phyloP scores from a whole-genome alignment of 306 rosid genomes.

The Herpetospermum pedunculosum region DNA sequence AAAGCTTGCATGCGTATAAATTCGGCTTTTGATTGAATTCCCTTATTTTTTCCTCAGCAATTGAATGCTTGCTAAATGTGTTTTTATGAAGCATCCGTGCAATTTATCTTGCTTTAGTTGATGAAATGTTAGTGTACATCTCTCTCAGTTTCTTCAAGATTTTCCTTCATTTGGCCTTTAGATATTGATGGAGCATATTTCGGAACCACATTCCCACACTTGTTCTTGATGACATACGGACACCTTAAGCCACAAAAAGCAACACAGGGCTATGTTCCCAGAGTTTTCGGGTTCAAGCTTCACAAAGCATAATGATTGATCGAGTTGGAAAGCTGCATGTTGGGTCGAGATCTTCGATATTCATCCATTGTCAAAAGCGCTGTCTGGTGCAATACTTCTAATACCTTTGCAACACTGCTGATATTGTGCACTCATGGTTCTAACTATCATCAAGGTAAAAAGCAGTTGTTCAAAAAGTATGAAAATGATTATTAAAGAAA shows the following conservation, averaged over 20 bases:
- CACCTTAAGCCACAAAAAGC: slow-evolving; percentile 72
- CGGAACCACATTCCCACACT: slow-evolving; percentile 74
- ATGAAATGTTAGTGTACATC: background rate
- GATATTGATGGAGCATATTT: slow-evolving; percentile 88
- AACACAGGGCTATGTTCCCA: slow-evolving; percentile 53
- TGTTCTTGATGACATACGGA: slow-evolving; percentile 72
- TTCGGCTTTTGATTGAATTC: background rate
- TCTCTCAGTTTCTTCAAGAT: background rate
- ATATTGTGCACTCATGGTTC: background rate
- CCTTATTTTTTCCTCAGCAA: background rate
- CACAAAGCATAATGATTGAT: slow-evolving; percentile 70
- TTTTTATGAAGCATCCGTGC: background rate
- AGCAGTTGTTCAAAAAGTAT: slow-evolving; percentile 14
- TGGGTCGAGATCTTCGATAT: slow-evolving; percentile 15
- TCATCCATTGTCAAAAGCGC: slow-evolving; percentile 5
- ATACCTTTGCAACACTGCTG: background rate
- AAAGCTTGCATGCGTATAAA: background rate
- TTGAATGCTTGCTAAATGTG: background rate
- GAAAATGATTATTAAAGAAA: slow-evolving; percentile 19
- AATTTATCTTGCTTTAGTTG: background rate
- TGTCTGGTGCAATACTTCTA: background rate
- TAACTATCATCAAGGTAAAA: slow-evolving; percentile 20
- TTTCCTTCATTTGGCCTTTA: slow-evolving; percentile 31
- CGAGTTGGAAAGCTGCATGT: slow-evolving; percentile 2
- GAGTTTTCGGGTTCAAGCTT: slow-evolving; percentile 79